Conservation (phyloP, 2,329 filamentous ascomycete genomes). For the Dothideomycetes sp. region DNA sequence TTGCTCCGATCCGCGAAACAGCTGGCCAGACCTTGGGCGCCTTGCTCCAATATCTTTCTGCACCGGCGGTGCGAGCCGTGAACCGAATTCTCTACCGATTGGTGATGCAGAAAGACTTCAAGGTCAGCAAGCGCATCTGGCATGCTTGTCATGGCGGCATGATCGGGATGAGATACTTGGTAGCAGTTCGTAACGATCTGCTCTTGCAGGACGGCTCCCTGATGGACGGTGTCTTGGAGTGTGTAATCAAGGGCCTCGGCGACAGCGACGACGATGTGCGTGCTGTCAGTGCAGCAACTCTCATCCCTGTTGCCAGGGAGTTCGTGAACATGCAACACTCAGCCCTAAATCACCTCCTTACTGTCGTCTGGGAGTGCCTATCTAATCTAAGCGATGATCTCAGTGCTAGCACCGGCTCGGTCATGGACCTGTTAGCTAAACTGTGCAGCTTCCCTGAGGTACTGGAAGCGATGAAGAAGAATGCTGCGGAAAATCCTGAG, state of each 20-base stretch:
- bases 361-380: constrained; percentile 94
- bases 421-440: constrained; percentile 95
- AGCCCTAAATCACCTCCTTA: constrained; percentile 71
- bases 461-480: constrained; percentile 83
- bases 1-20: constrained; percentile 90
- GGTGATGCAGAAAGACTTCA: constrained; percentile 80
- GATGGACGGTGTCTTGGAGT: constrained; percentile 83
- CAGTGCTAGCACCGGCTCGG: constrained; percentile 91
- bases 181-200: constrained; percentile 87
- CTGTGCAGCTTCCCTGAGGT: constrained; percentile 92
- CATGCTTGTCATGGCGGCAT: constrained; percentile 96
- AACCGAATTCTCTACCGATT: constrained; percentile 79
- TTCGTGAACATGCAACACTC: constrained; percentile 76
- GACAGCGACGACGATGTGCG: constrained; percentile 93
- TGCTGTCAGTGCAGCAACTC: constrained; percentile 90
- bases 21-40: constrained; percentile 90
- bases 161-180: constrained; percentile 90
- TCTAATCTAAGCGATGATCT: constrained; percentile 95
- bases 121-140: constrained; percentile 68
- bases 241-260: constrained; percentile 88
- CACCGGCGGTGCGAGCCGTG: constrained; percentile 68
- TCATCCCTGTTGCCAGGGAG: constrained; percentile 92
- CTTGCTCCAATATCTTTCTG: constrained; percentile 71
- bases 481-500: constrained; percentile 70
- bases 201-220: constrained; percentile 72